phyloP scores from a whole-genome alignment of 75 land plant species.

The Sequoia sempervirens region DNA sequence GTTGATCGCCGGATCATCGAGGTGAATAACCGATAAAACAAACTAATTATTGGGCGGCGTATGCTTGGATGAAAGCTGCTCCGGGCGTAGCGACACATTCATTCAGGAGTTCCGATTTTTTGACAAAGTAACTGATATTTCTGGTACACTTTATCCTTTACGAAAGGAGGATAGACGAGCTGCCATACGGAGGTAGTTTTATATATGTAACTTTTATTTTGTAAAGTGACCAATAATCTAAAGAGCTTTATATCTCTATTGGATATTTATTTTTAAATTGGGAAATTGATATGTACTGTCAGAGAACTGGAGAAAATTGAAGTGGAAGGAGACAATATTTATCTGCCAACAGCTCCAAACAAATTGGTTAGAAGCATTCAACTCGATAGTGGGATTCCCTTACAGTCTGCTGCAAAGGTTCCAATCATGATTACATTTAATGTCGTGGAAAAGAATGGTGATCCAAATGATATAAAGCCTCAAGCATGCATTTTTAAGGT shows the following conservation, averaged over 20 bases:
- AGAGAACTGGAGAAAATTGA: too few species aligned
- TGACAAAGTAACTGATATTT: conserved; percentile 94
- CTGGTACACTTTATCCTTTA: conserved; percentile 83
- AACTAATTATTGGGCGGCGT: too few species aligned
- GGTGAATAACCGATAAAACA: too few species aligned
- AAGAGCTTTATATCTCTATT: neutral
- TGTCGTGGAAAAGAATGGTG: conserved; percentile 85
- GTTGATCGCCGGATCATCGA: too few species aligned
- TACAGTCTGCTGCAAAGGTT: conserved; percentile 98
- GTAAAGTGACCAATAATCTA: neutral
- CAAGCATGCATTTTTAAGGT: conserved; percentile 99
- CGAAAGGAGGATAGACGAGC: conserved; percentile 92
- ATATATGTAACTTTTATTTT: neutral
- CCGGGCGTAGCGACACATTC: too few species aligned
- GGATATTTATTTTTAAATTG: neutral
- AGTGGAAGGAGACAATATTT: too few species aligned
- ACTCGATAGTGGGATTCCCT: conserved; percentile 91
- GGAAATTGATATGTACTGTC: neutral
- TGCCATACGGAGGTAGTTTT: conserved; percentile 70
- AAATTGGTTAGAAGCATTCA: conserved; percentile 84
- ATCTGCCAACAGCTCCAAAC: conserved; percentile 14
- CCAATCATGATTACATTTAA: conserved; percentile 99
- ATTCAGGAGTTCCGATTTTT: conserved; percentile 85
- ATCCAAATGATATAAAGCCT: conserved; percentile 54
- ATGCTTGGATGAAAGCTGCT: too few species aligned